A percentile compares a stretch with the other conserved stretches of the same genome.
Evolutionary conservation across 768 basidiomycete genomes (phyloP).

Genomic region (Pleurotus tuoliensis): DNA sequence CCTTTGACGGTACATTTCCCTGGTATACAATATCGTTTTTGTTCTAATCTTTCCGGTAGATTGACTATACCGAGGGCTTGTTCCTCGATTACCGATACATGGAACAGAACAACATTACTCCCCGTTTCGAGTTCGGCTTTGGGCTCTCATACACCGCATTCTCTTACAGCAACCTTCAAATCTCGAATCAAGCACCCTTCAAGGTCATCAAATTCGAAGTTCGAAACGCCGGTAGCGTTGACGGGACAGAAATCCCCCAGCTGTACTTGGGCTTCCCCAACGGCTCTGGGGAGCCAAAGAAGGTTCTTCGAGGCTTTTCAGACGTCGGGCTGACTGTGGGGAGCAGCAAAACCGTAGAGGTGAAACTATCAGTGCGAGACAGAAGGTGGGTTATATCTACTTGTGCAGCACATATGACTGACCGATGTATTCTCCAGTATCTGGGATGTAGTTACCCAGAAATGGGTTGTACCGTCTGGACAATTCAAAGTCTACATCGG

Average conservation of each 20-base stretch:
- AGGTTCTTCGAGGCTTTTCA: neutral
- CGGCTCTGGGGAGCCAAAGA: neutral
- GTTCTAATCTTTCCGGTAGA: constrained; percentile 24
- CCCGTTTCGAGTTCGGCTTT: constrained; percentile 7
- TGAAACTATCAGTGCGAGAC: constrained; percentile 25
- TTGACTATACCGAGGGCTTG: constrained; percentile 66
- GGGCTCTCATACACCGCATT: constrained; percentile 63
- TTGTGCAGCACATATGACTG: neutral
- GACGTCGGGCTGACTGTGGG: neutral
- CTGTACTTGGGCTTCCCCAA: neutral
- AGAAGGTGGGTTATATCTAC: constrained; percentile 34
- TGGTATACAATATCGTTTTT: constrained; percentile 10
- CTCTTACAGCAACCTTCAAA: constrained; percentile 33
- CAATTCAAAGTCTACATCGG: constrained; percentile 51
- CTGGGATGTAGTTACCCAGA: constrained; percentile 53
- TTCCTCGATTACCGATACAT: constrained; percentile 73
- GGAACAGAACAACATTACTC: constrained; percentile 41
- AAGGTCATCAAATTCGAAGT: neutral
- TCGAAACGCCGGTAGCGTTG: neutral
- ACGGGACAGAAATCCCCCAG: constrained; percentile 2
- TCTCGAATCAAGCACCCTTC: neutral
- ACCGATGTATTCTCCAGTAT: constrained; percentile 21
- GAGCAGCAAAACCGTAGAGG: neutral
- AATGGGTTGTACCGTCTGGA: constrained; percentile 47
- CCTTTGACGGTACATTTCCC: constrained; percentile 16